A percentile compares a stretch with the other conserved stretches of the same genome.
phyloP scores from a whole-genome alignment of 179 eudicot genomes.

The Silene vulgaris region DNA sequence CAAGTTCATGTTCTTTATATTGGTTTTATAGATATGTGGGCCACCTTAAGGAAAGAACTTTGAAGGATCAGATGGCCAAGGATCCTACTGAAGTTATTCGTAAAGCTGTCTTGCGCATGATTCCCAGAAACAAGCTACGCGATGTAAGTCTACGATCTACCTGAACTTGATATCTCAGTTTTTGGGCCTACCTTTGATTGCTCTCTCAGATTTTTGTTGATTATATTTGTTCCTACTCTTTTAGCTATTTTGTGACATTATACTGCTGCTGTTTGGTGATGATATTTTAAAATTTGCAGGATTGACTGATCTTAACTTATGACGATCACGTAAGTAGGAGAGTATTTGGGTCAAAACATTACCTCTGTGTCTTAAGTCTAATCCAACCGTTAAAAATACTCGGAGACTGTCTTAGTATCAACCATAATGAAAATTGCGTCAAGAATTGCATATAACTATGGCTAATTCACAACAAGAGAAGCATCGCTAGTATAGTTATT shows the following conservation, averaged over 20 bases:
- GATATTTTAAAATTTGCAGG: neutral
- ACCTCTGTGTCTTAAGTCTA: neutral
- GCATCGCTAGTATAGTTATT: no score
- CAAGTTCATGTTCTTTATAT: neutral
- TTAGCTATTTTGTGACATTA: no score
- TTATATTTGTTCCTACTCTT: neutral
- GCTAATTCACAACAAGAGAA: no score
- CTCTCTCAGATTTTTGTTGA: neutral
- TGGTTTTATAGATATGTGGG: slow-evolving; percentile 60
- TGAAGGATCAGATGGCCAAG: slow-evolving; percentile 90
- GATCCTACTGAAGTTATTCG: slow-evolving; percentile 98
- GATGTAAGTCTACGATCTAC: slow-evolving; percentile 56
- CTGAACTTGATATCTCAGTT: neutral
- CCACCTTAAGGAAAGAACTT: slow-evolving; percentile 79
- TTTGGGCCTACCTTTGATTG: neutral
- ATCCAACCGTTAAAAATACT: no score
- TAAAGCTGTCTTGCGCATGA: slow-evolving; percentile 95
- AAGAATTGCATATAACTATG: no score
- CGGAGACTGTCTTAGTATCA: no score
- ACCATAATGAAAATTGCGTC: no score
- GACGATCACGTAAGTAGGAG: neutral
- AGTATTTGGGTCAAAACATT: neutral
- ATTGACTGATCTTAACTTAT: neutral
- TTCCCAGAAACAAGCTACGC: slow-evolving; percentile 88
- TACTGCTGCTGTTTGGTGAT: neutral